Percentiles rank a stretch among this genome's conserved stretches.
Evolutionary conservation across 495 filamentous ascomycete genomes (phyloP).

Genomic region (Lophium mytilinum): DNA sequence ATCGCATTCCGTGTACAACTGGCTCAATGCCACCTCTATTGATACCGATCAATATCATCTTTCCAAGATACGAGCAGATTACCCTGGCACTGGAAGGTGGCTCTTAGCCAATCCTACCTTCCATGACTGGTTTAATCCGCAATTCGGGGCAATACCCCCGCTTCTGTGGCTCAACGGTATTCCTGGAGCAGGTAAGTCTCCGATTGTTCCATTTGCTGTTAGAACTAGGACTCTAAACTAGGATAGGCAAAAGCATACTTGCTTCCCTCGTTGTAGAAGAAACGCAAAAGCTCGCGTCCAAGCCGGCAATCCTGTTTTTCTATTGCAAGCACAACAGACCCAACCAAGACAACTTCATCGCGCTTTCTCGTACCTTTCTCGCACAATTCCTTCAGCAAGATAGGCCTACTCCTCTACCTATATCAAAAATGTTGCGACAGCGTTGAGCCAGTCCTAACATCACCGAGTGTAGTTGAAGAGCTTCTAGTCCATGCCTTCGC

Average conservation of each 20-base stretch:
- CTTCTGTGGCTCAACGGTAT: slow-evolving; percentile 9
- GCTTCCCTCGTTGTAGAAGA: slow-evolving; percentile 17
- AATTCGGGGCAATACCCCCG: neutral
- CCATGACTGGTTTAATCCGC: slow-evolving; percentile 4
- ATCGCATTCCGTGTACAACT: neutral
- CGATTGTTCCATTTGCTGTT: too few species aligned
- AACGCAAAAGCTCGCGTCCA: neutral
- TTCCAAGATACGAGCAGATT: neutral
- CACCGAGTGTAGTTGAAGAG: neutral
- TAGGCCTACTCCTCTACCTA: slow-evolving; percentile 1
- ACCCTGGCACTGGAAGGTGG: slow-evolving; percentile 3
- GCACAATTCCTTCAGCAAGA: slow-evolving; percentile 5
- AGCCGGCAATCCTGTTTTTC: slow-evolving; percentile 2
- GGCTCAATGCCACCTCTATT: neutral
- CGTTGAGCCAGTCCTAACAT: slow-evolving; percentile 5
- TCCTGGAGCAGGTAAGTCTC: slow-evolving; percentile 15
- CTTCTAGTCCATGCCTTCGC: neutral
- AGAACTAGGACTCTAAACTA: neutral
- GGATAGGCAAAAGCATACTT: slow-evolving; percentile 22
- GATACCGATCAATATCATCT: neutral
- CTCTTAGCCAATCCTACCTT: slow-evolving; percentile 4
- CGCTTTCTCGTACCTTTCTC: slow-evolving; percentile 7
- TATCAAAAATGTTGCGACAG: slow-evolving; percentile 10
- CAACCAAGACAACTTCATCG: slow-evolving; percentile 8
- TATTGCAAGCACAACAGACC: slow-evolving; percentile 20